phyloP scores from a whole-genome alignment of 805 yeast genomes.

The Ogataea corticis region DNA sequence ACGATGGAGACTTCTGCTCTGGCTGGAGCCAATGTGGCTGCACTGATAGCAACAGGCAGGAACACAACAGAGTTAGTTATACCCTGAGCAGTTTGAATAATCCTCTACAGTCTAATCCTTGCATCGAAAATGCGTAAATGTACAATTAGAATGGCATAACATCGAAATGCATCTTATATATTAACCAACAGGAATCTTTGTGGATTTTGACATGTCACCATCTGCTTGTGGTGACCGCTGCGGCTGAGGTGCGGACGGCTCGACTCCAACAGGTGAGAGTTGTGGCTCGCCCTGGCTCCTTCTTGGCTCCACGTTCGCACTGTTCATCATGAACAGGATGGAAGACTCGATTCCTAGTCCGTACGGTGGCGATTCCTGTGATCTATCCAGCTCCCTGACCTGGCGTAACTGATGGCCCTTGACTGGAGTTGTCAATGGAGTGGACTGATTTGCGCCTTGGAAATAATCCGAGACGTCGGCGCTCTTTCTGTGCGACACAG shows the following conservation, averaged over 20 bases:
- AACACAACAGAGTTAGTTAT: constrained; percentile 28
- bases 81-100: too few relatives aligned
- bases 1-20: constrained; percentile 55
- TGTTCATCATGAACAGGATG: constrained; percentile 7
- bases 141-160: constrained; percentile 6
- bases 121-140: constrained; percentile 3
- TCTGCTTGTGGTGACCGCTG: not conserved
- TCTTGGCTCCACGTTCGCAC: not conserved
- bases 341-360: constrained; percentile 14
- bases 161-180: not conserved
- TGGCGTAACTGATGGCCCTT: constrained; percentile 13
- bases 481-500: constrained; percentile 13
- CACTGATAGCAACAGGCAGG: constrained; percentile 34
- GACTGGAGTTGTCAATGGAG: constrained; percentile 15
- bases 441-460: constrained; percentile 6
- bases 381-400: constrained; percentile 2
- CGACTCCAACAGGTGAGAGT: not conserved
- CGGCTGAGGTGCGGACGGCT: not conserved
- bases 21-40: constrained; percentile 52
- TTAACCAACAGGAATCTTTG: constrained; percentile 2
- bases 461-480: constrained; percentile 17
- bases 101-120: constrained; percentile 19
- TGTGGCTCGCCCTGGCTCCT: too few relatives aligned
- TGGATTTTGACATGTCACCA: not conserved
- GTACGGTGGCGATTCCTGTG: not conserved